Evolutionary conservation across 441 rosid species (phyloP).

Genomic region (Eugenia klotzschiana): DNA sequence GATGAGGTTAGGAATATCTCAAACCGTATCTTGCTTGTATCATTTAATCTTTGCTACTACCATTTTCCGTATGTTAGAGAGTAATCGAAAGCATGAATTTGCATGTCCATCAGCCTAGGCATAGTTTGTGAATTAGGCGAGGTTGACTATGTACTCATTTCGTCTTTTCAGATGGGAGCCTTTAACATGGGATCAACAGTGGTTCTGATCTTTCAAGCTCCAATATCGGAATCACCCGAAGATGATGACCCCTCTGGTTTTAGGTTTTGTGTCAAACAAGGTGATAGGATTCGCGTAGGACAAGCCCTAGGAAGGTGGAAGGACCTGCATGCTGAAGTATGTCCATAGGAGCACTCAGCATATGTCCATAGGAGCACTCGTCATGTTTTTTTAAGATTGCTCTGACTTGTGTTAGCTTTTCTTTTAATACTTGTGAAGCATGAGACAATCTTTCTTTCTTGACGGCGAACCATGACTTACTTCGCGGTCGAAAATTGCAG

Average conservation of each 20-base stretch:
- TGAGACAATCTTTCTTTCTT: not conserved
- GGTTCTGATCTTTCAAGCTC: conserved; percentile 86
- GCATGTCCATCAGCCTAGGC: not conserved
- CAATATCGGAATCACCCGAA: conserved; percentile 23
- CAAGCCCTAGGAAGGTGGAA: conserved; percentile 70
- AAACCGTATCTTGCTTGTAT: not conserved
- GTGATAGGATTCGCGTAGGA: conserved; percentile 65
- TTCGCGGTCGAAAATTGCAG: not conserved
- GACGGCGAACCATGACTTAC: not conserved
- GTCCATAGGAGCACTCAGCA: not conserved
- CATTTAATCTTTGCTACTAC: not conserved
- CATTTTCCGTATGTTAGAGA: not conserved
- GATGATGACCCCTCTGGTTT: conserved; percentile 33
- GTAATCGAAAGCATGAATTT: not conserved
- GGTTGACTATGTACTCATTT: not conserved
- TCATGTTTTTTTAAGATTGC: not conserved
- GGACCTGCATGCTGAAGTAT: not conserved
- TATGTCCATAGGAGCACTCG: not conserved
- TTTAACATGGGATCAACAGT: conserved; percentile 93
- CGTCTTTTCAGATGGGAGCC: conserved; percentile 47
- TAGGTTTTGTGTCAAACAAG: conserved; percentile 39
- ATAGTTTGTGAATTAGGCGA: not conserved
- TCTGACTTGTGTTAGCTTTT: not conserved
- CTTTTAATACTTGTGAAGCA: not conserved
- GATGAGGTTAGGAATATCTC: conserved; percentile 48